Evolutionary conservation across 805 yeast genomes (phyloP).

Genomic region (Ogataea pini): DNA sequence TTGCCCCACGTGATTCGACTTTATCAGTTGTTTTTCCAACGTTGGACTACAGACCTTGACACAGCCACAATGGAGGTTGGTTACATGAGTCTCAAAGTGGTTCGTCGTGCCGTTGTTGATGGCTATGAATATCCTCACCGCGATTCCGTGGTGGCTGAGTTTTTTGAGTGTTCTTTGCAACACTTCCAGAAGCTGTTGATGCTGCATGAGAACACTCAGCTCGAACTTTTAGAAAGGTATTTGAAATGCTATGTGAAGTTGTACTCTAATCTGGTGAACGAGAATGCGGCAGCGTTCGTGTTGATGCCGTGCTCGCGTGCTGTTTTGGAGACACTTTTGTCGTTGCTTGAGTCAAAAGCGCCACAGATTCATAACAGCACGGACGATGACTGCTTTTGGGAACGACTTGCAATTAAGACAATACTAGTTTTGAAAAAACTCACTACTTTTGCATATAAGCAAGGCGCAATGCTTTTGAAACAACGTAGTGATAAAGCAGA

Average conservation of each 20-base stretch:
- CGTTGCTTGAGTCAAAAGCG: conserved; percentile 65
- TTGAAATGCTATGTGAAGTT: conserved; percentile 76
- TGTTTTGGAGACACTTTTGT: conserved; percentile 61
- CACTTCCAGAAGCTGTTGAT: conserved; percentile 61
- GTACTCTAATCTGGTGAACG: conserved; percentile 57
- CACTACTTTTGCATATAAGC: conserved; percentile 60
- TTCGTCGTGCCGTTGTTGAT: conserved; percentile 72
- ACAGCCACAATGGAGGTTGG: conserved; percentile 69
- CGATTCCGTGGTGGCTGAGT: conserved; percentile 56
- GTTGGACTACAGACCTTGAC: conserved; percentile 57
- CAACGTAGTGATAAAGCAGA: conserved; percentile 68
- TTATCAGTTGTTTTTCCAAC: conserved; percentile 59
- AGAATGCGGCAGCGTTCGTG: conserved; percentile 70
- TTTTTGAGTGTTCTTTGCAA: conserved; percentile 53
- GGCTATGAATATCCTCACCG: conserved; percentile 74
- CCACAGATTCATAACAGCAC: conserved; percentile 58
- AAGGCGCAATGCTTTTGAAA: conserved; percentile 64
- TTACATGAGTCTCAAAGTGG: conserved; percentile 71
- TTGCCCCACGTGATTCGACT: conserved; percentile 59
- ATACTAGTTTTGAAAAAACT: conserved; percentile 65
- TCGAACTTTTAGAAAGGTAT: conserved; percentile 63
- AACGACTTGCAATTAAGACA: conserved; percentile 64
- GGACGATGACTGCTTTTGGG: conserved; percentile 71
- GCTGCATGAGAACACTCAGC: conserved; percentile 50
- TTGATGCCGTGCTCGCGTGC: conserved; percentile 63